Evolutionary conservation across 768 basidiomycete genomes (phyloP), one percentile per base, ranked within the genome.

Genomic region (Lactifluus rugatus): DNA sequence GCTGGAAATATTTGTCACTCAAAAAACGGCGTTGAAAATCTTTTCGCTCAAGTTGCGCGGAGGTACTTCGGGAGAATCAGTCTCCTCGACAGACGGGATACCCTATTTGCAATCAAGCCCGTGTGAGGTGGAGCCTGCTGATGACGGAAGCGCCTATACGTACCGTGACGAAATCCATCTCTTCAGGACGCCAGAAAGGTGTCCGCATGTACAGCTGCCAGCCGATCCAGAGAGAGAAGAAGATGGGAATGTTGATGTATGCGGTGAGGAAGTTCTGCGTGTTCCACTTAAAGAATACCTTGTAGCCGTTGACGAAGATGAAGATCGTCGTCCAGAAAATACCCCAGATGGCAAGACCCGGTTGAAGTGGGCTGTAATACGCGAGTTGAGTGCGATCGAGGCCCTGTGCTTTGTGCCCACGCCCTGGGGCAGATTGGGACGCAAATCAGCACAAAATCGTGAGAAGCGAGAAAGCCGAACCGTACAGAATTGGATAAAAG

Each of bases 111-210:
- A 34, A 34, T 34, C 34, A 34, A 34, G 10, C 13, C 21, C 16
- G 17, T 17, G 32, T 17, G 19, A 37, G 36, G 44, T 25, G 28
- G 16, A 36, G 5, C 16, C 26, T 34, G 0, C n/a, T 3, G 6
- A 19, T 19, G 25, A 32, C 42, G 26, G 5, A 48, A n/a, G n/a
- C 46, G 16, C 14, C 1, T 17, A 8, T 16, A 69, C 79, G 53
- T 57, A 82, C 83, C 36, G 85, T 84, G 58, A 81, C 78, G 59
- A 87, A 84, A 68, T 88, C 87, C 79, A 87, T 84, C 63, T 88
- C 81, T 23, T 74, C 56, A 2, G 80, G 74, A 57, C 75, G 78
- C 83, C 83, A 84, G 44, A 73, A 52, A 37, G 71, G 70, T 6
- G 70, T 70, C 53, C 69, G 68, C 70, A 72, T 74, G 65, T 62